Base-by-base conservation (phyloP, 1,284 basidiomycete species). In the Lentinula novae-zelandiae region DNA sequence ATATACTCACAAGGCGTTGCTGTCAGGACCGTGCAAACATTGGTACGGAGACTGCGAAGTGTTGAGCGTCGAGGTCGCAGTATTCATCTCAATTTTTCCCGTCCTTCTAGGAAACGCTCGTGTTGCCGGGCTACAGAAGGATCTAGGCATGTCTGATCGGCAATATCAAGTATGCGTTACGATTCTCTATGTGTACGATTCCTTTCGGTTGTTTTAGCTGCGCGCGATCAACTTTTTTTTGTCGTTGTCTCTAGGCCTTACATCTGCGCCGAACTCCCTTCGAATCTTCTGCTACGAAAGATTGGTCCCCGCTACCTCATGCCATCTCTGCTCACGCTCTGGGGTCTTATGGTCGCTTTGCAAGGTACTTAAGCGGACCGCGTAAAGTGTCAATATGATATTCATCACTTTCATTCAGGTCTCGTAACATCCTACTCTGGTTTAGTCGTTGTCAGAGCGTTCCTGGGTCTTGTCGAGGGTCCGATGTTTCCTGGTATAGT, bases 391-490 rank as follows among this genome's bases (percentile, higher is more conserved):
- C 17, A 10, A 42, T 40, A 13, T 36, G 17, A 56, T 31, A 40
- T 40, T 20, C 10, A 46, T 36, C 17, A 55, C 36, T 44, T 31
- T 46, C 10, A 17, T n/a, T 56, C 57, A 84, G 84, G 85, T 1
- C 67, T 83, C 12, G 81, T 87, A 3, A 73, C 68, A 6, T 76
- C 69, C 17, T 85, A 82, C 62, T 64, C 72, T 1, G 81, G 83
- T 3, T 73, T 89, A 0, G 71, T 84, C 5, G 77, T 75, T 1
- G 78, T 78, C 40, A 75, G 86, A 1, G 81, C 83, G 64, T 81
- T 86, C 65, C 71, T 88, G 7, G 85, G 85, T 2, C 66, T 84
- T 4, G 63, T 81, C 40, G 83, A 87, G 73, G 85, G 83, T 67
- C 71, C 71, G 1, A 72, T 85, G 64, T 80, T 84, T 59, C 84